phyloP scores from a whole-genome alignment of 2,329 filamentous ascomycete genomes.

The Arthrobotrys entomopaga region DNA sequence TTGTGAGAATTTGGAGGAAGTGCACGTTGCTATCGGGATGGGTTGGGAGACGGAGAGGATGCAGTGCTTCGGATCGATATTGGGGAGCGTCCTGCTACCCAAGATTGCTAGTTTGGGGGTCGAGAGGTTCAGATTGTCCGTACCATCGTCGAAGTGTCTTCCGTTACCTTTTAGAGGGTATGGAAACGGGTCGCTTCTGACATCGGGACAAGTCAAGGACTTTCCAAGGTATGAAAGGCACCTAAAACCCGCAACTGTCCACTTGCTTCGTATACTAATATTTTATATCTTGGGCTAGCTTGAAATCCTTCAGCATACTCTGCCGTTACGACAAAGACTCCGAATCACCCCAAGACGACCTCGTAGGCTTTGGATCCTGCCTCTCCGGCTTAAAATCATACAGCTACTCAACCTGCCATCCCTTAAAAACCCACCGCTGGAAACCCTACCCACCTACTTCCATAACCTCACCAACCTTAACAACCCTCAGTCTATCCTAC shows the following conservation, averaged over 20 bases:
- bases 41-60: constrained; percentile 31
- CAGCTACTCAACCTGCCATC: constrained; percentile 6
- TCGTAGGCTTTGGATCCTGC: background rate
- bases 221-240: background rate
- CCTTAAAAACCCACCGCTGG: background rate
- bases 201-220: background rate
- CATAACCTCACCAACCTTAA: background rate
- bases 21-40: constrained; percentile 35
- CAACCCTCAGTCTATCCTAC: background rate
- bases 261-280: no score
- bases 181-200: background rate
- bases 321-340: background rate
- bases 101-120: constrained; percentile 6
- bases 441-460: background rate
- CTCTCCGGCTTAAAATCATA: constrained; percentile 5
- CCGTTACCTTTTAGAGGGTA: constrained; percentile 11
- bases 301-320: constrained; percentile 4
- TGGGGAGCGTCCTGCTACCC: constrained; percentile 8
- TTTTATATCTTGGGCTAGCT: background rate
- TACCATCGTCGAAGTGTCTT: constrained; percentile 1
- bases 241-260: no score
- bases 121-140: constrained; percentile 9
- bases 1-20: constrained; percentile 24
- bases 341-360: background rate
- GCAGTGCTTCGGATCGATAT: constrained; percentile 11